phyloP scores from a whole-genome alignment of 2,329 filamentous ascomycete genomes.

The Aspergillus eucalypticola region DNA sequence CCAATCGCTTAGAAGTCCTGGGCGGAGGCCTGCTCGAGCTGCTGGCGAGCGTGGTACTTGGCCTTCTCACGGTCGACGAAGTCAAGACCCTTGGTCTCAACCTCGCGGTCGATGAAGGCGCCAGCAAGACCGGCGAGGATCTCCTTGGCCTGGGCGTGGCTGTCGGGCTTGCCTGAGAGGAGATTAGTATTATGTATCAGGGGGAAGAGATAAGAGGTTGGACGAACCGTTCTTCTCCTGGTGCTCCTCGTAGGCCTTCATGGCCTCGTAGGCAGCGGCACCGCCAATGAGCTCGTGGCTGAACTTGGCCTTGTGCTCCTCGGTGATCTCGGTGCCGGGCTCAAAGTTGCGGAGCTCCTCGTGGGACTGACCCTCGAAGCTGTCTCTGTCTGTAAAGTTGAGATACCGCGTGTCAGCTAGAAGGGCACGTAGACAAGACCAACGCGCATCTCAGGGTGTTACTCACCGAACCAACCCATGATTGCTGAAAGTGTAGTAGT shows the following conservation, averaged over 20 bases:
- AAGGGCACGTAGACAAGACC: background rate
- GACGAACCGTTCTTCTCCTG: conserved; percentile 65
- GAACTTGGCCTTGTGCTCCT: conserved; percentile 61
- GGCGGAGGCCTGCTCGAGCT: too few species aligned
- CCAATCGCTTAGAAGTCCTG: conserved; percentile 7
- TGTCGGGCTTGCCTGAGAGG: conserved; percentile 62
- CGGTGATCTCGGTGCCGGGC: background rate
- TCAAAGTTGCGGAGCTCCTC: too few species aligned
- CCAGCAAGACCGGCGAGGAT: conserved; percentile 72
- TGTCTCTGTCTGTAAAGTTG: too few species aligned
- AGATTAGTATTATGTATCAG: background rate
- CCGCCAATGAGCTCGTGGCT: conserved; percentile 75
- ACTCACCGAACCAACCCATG: conserved; percentile 23
- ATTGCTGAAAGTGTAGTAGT: conserved; percentile 5
- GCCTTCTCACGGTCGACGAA: too few species aligned
- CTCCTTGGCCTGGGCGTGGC: conserved; percentile 75
- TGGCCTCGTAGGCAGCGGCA: conserved; percentile 74
- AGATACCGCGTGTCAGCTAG: too few species aligned
- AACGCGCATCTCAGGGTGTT: background rate
- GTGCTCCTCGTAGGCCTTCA: conserved; percentile 76
- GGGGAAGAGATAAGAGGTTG: background rate
- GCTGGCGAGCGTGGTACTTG: too few species aligned
- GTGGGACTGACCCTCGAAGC: too few species aligned
- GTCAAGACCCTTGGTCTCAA: conserved; percentile 61
- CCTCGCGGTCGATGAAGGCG: conserved; percentile 73